Percentiles rank a stretch among this genome's conserved stretches.
These are phyloP conservation scores for Mycogone perniciosa DNA, from an alignment of 2,329 filamentous ascomycete genomes.

Conservation along the genomic window DNA sequence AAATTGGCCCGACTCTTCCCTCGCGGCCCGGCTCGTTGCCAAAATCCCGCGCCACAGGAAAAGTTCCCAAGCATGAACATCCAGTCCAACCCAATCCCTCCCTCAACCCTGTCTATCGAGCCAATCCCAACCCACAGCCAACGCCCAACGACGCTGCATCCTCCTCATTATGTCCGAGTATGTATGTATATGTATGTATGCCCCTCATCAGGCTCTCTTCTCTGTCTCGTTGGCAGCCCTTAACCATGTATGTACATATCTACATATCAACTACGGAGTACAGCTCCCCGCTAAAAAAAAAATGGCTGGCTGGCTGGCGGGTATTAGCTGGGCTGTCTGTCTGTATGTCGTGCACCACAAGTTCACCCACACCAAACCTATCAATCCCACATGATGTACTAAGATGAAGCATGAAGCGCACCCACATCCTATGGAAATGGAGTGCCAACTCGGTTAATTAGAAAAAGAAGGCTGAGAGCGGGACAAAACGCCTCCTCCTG, in stretches of 20 bases:
- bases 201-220: neutral
- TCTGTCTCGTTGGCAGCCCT: too few relatives aligned
- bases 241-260: neutral
- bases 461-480: too few relatives aligned
- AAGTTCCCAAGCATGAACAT: neutral
- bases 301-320: too few relatives aligned
- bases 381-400: neutral
- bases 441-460: too few relatives aligned
- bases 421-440: neutral
- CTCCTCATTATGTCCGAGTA: neutral
- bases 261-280: neutral
- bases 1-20: conserved; percentile 9
- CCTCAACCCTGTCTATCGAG: neutral
- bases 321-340: neutral
- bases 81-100: conserved; percentile 7
- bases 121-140: conserved; percentile 5
- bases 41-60: conserved; percentile 7
- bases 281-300: too few relatives aligned
- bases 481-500: too few relatives aligned
- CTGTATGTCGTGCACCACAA: neutral
- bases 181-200: neutral
- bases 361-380: neutral
- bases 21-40: conserved; percentile 12
- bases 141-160: conserved; percentile 3
- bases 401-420: neutral